phyloP scores from a whole-genome alignment of 352 stramenopile genomes.

The Discostella stelligera region DNA sequence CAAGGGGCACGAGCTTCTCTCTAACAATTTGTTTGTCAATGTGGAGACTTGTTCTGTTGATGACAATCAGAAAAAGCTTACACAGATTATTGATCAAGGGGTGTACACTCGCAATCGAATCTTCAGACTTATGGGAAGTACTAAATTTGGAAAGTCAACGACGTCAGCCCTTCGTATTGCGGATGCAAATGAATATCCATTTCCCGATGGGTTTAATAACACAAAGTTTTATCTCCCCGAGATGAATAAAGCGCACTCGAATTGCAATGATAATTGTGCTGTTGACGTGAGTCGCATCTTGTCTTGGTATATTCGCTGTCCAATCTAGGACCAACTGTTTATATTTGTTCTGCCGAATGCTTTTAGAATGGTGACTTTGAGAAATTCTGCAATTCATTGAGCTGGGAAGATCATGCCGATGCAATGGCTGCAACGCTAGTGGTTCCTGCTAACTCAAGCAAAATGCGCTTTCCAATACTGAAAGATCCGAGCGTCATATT shows the following conservation, averaged over 20 bases:
- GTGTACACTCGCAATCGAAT: constrained; percentile 95
- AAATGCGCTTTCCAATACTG: constrained; percentile 41
- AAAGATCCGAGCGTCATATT: constrained; percentile 12
- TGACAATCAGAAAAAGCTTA: constrained; percentile 18
- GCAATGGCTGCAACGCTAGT: constrained; percentile 47
- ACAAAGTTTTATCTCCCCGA: constrained; percentile 48
- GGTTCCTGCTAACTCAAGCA: constrained; percentile 35
- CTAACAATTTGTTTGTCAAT: constrained; percentile 26
- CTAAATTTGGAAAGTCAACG: constrained; percentile 86
- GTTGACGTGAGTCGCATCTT: constrained; percentile 10
- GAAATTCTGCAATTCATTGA: constrained; percentile 42
- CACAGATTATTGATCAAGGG: constrained; percentile 84
- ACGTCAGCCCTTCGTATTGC: constrained; percentile 48
- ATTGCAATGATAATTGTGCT: not conserved
- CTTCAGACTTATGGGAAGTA: constrained; percentile 89
- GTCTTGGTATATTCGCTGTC: not conserved
- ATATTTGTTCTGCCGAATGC: not conserved
- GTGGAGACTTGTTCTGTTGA: constrained; percentile 3
- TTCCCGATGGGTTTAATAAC: constrained; percentile 49
- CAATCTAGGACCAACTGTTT: not conserved
- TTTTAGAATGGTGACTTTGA: constrained; percentile 33
- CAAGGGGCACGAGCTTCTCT: constrained; percentile 24
- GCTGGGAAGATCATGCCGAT: constrained; percentile 48
- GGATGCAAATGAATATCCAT: constrained; percentile 46
- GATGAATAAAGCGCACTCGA: not conserved